These are phyloP conservation scores for Coccomyxa sp. DNA, from an alignment of 139 green algal genomes.

Conservation along the genomic window DNA sequence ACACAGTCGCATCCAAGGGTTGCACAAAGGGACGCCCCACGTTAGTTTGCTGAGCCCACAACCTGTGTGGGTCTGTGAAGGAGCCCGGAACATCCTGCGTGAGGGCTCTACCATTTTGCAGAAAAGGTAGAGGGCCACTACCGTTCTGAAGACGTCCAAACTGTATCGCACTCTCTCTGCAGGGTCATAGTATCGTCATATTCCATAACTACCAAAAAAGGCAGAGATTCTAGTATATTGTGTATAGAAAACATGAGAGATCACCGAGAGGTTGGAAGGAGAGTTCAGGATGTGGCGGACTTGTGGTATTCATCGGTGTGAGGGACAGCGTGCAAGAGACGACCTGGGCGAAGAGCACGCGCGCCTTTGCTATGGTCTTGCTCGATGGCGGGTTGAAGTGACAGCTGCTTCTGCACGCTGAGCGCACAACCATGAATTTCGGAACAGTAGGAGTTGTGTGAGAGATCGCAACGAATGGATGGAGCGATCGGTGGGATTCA, in stretches of 20 bases:
- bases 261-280: too few relatives aligned
- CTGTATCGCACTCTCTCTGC: background rate
- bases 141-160: background rate
- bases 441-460: background rate
- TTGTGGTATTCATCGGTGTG: background rate
- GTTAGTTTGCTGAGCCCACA: background rate
- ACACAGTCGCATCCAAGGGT: background rate
- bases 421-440: too few relatives aligned
- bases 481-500: background rate
- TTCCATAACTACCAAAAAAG: background rate
- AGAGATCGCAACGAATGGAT: background rate
- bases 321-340: background rate
- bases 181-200: background rate
- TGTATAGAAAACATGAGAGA: background rate
- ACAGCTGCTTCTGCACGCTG: too few relatives aligned
- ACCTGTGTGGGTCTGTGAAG: background rate
- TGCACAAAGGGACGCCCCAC: background rate
- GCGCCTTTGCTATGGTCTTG: too few relatives aligned
- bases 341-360: background rate
- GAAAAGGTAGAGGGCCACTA: background rate
- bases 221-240: background rate
- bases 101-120: background rate
- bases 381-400: too few relatives aligned
- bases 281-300: too few relatives aligned
- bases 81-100: background rate